Percentiles rank a stretch among this genome's conserved stretches.
phyloP scores from a whole-genome alignment of 148 eudicot genomes.

The Rhododendron kiyosumense region DNA sequence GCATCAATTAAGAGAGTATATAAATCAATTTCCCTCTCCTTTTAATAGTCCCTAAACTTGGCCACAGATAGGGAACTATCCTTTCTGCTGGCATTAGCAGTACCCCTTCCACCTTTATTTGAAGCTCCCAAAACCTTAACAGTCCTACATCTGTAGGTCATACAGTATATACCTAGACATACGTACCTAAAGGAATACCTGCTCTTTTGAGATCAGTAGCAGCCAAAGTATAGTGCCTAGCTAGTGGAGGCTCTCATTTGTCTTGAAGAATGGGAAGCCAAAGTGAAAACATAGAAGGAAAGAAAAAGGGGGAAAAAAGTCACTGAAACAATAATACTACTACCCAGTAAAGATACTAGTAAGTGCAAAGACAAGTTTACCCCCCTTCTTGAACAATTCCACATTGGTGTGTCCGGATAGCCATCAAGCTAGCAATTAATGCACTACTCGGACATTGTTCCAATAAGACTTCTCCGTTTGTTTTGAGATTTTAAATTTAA shows the following conservation, averaged over 20 bases:
- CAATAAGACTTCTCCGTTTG: too few species aligned
- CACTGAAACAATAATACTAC: not conserved
- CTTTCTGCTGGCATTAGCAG: not conserved
- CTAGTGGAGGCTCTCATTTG: slow-evolving; percentile 11
- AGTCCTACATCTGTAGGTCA: not conserved
- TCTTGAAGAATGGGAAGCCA: not conserved
- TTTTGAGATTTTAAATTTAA: too few species aligned
- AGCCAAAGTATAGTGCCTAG: slow-evolving; percentile 5
- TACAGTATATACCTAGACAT: not conserved
- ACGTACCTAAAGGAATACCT: not conserved
- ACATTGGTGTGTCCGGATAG: not conserved
- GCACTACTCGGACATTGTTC: not conserved
- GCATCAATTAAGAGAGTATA: too few species aligned
- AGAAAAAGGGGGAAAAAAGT: not conserved
- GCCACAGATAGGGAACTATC: not conserved
- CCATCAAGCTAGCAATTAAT: not conserved
- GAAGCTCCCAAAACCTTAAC: not conserved
- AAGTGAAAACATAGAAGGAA: not conserved
- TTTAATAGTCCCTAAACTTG: not conserved
- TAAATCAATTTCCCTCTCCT: too few species aligned
- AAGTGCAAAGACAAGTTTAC: not conserved
- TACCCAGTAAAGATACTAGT: not conserved
- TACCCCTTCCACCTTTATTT: not conserved
- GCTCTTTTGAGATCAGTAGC: not conserved
- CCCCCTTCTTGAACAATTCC: not conserved